phyloP scores from a whole-genome alignment of 805 yeast genomes.

The Yamadazyma insecticola region DNA sequence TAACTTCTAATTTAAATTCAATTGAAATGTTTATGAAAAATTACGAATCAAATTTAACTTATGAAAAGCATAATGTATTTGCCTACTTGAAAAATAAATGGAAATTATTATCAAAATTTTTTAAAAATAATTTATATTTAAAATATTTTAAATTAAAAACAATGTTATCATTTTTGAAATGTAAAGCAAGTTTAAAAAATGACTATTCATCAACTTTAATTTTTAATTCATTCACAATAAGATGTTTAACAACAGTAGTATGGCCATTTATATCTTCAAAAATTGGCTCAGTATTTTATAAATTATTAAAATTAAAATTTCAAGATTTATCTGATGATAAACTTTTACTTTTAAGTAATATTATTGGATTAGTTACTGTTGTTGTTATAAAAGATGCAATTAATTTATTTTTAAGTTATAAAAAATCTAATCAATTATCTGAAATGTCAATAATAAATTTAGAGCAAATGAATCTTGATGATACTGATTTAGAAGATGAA shows the following conservation, averaged over 20 bases:
- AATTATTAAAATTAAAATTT: slow-evolving; percentile 5
- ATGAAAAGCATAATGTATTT: background rate
- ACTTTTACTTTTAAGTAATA: slow-evolving; percentile 22
- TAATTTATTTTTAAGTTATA: slow-evolving; percentile 24
- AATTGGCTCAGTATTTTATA: slow-evolving; percentile 21
- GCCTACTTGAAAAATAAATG: background rate
- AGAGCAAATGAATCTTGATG: no score
- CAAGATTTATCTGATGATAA: slow-evolving; percentile 14
- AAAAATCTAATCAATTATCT: slow-evolving; percentile 26
- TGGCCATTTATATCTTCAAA: slow-evolving; percentile 39
- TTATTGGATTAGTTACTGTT: slow-evolving; percentile 27
- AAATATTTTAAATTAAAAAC: slow-evolving; percentile 10
- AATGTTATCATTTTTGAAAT: slow-evolving; percentile 14
- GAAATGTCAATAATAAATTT: slow-evolving; percentile 12
- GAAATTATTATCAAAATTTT: background rate
- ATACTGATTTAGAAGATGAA: background rate
- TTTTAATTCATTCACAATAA: slow-evolving; percentile 19
- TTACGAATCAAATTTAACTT: background rate
- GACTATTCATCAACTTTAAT: slow-evolving; percentile 28
- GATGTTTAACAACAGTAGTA: slow-evolving; percentile 27
- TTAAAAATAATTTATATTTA: slow-evolving; percentile 4
- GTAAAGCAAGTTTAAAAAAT: slow-evolving; percentile 29
- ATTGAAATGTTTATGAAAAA: no score
- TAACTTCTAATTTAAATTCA: no score
- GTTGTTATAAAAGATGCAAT: slow-evolving; percentile 30